Conservation (phyloP, 2,329 filamentous ascomycete genomes). For the Colletotrichum lentis region DNA sequence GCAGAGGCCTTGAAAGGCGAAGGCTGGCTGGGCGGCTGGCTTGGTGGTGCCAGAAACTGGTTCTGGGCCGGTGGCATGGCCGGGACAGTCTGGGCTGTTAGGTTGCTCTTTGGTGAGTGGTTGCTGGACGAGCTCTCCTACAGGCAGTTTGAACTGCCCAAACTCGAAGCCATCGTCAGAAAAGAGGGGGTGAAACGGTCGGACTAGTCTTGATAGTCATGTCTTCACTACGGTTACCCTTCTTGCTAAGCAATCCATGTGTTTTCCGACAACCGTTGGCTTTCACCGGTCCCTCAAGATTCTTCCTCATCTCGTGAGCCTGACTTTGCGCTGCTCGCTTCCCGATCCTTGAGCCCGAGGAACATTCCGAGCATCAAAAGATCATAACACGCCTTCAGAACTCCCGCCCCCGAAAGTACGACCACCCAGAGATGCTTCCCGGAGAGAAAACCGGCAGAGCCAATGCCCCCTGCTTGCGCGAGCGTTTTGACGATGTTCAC, state of each 20-base stretch:
- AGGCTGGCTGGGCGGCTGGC: constrained; percentile 46
- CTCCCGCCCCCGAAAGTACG: constrained; percentile 69
- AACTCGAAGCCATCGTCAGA: constrained; percentile 35
- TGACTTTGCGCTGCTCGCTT: constrained; percentile 38
- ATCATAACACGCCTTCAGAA: constrained; percentile 69
- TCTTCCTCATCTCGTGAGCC: constrained; percentile 27
- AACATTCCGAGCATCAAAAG: constrained; percentile 64
- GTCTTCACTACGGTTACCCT: background rate
- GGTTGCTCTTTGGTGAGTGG: constrained; percentile 45
- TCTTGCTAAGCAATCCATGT: background rate
- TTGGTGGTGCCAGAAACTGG: constrained; percentile 48
- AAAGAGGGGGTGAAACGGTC: constrained; percentile 24
- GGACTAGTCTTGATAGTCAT: background rate
- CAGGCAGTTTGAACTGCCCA: constrained; percentile 53
- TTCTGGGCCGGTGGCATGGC: constrained; percentile 49
- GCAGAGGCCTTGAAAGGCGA: constrained; percentile 52
- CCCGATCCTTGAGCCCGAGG: constrained; percentile 43
- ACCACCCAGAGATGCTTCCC: constrained; percentile 65
- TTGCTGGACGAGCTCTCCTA: constrained; percentile 44
- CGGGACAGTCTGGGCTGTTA: constrained; percentile 43
- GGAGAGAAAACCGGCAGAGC: constrained; percentile 71
- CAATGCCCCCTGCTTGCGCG: constrained; percentile 67
- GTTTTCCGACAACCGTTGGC: background rate
- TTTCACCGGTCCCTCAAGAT: background rate
- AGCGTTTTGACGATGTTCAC: constrained; percentile 75